phyloP scores from a whole-genome alignment of 176 grass and related monocot genomes.

The Musa troglodytarum region DNA sequence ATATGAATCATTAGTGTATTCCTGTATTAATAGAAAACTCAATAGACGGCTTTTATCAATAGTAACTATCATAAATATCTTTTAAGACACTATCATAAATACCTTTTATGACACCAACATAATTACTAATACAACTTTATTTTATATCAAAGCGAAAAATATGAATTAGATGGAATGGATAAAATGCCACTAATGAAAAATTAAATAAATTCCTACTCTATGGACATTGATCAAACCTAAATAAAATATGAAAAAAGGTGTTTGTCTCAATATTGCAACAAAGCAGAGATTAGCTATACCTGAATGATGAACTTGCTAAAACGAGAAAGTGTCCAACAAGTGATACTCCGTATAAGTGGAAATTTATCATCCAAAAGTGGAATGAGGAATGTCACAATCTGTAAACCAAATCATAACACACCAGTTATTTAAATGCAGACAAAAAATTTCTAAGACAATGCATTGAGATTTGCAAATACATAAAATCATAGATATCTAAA shows the following conservation, averaged over 20 bases:
- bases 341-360: conserved; percentile 96
- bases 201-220: background rate
- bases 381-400: conserved; percentile 90
- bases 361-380: conserved; percentile 97
- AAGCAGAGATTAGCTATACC: conserved; percentile 32
- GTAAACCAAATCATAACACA: conserved; percentile 20
- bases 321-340: conserved; percentile 97
- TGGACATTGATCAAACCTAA: background rate
- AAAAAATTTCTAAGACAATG: background rate
- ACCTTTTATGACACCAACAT: no score
- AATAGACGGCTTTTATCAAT: no score
- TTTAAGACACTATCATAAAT: no score
- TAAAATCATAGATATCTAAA: no score
- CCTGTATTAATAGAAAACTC: no score
- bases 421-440: background rate
- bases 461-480: background rate
- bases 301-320: conserved; percentile 98
- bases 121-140: no score
- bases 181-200: no score
- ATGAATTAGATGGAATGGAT: no score
- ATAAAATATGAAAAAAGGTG: background rate
- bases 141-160: no score
- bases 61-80: no score
- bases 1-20: no score
- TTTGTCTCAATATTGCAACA: background rate